These are phyloP conservation scores for Syzygium aromaticum DNA, from an alignment of 345 rosid species.

Conservation along the genomic window DNA sequence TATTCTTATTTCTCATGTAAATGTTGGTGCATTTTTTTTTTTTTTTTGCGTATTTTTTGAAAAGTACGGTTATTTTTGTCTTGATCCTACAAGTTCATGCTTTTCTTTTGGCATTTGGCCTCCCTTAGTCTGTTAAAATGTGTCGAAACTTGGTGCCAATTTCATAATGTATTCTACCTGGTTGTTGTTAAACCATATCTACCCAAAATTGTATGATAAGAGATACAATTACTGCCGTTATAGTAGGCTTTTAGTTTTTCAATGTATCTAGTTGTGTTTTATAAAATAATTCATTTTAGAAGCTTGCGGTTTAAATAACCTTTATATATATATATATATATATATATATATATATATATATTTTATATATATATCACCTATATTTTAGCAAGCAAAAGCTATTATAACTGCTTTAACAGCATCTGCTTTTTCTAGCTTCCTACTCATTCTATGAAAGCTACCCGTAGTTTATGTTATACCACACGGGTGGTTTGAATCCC, in stretches of 20 bases:
- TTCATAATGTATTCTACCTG: neutral
- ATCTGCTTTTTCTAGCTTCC: neutral
- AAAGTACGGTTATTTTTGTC: neutral
- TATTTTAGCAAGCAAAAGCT: neutral
- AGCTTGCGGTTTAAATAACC: neutral
- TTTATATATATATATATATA: too few species aligned
- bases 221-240: neutral
- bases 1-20: neutral
- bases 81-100: neutral
- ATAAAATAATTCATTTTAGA: neutral
- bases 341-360: too few species aligned
- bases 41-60: neutral
- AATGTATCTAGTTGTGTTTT: neutral
- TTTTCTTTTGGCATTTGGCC: neutral
- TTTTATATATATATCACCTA: neutral
- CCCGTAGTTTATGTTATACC: too few species aligned
- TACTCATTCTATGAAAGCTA: neutral
- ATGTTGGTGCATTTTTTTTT: neutral
- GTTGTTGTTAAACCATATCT: neutral
- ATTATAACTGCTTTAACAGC: neutral
- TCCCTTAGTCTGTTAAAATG: neutral
- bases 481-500: neutral
- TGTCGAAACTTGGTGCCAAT: neutral
- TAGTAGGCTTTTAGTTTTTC: neutral
- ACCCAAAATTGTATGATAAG: neutral